phyloP scores from a whole-genome alignment of 2,329 filamentous ascomycete genomes.

The Drechslera avenae region DNA sequence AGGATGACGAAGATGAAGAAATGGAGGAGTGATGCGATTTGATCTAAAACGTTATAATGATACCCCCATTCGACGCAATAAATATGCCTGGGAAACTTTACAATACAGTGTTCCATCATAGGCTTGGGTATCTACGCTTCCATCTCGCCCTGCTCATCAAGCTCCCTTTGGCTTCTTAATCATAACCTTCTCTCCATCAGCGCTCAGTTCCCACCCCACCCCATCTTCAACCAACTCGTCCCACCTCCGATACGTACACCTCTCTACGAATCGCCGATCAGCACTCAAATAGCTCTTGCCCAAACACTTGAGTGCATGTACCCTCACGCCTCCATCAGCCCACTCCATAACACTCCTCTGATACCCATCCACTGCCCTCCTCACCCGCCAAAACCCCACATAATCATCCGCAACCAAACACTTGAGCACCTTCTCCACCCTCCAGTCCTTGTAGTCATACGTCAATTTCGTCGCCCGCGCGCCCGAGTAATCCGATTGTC shows the following conservation, averaged over 20 bases:
- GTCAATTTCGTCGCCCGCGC: constrained; percentile 70
- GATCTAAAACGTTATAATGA: constrained; percentile 29
- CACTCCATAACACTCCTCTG: constrained; percentile 79
- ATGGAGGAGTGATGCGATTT: constrained; percentile 49
- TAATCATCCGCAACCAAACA: constrained; percentile 84
- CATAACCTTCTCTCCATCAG: constrained; percentile 70
- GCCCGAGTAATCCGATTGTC: constrained; percentile 73
- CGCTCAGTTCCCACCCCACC: constrained; percentile 79
- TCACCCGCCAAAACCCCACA: constrained; percentile 74
- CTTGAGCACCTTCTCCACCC: constrained; percentile 70
- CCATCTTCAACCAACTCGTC: constrained; percentile 70
- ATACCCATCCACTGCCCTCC: constrained; percentile 77
- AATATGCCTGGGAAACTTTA: background rate
- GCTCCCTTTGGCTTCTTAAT: constrained; percentile 67
- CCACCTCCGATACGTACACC: constrained; percentile 72
- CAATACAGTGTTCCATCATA: background rate
- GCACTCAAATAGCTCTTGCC: constrained; percentile 79
- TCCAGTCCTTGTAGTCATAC: constrained; percentile 68
- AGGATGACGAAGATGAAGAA: constrained; percentile 53
- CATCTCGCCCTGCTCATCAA: constrained; percentile 20
- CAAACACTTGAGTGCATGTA: constrained; percentile 83
- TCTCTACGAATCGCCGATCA: constrained; percentile 71
- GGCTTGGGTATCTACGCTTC: background rate
- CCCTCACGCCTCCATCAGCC: constrained; percentile 73
- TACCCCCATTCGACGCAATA: constrained; percentile 38